Conservation (phyloP, 2,329 filamentous ascomycete genomes). For the Sporothrix inflata region DNA sequence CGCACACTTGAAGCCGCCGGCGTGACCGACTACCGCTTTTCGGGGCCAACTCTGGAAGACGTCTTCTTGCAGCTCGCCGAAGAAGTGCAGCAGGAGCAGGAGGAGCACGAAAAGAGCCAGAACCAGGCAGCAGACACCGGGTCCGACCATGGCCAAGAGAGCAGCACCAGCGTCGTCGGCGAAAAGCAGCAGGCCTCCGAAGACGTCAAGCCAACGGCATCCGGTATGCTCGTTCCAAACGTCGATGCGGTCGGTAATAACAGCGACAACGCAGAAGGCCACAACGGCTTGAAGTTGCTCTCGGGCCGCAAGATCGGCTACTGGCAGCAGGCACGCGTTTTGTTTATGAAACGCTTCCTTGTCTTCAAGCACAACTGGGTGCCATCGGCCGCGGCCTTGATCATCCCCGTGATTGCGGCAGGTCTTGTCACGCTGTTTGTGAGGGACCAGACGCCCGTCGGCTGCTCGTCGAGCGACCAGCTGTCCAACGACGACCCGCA, state of each 20-base stretch:
- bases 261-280: slow-evolving; percentile 23
- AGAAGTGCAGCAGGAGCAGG: slow-evolving; percentile 65
- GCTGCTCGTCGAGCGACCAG: slow-evolving; percentile 56
- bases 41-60: slow-evolving; percentile 88
- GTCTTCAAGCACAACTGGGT: slow-evolving; percentile 79
- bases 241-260: not conserved
- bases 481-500: slow-evolving; percentile 48
- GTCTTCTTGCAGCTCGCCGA: slow-evolving; percentile 87
- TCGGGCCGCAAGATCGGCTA: slow-evolving; percentile 73
- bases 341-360: slow-evolving; percentile 77
- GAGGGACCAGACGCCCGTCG: slow-evolving; percentile 54
- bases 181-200: not conserved
- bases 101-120: slow-evolving; percentile 6
- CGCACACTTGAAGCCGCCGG: slow-evolving; percentile 66
- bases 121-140: not conserved
- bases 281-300: slow-evolving; percentile 57
- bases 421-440: slow-evolving; percentile 80
- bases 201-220: not conserved
- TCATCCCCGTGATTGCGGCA: slow-evolving; percentile 78
- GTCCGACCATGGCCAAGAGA: not conserved
- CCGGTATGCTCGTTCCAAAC: not conserved
- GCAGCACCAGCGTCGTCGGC: not conserved
- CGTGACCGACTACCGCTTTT: slow-evolving; percentile 79
- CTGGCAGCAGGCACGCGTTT: slow-evolving; percentile 68
- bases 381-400: slow-evolving; percentile 72